These are phyloP conservation scores for Hyaloperonospora brassicae DNA, from an alignment of 352 stramenopile genomes.

Conservation along the genomic window DNA sequence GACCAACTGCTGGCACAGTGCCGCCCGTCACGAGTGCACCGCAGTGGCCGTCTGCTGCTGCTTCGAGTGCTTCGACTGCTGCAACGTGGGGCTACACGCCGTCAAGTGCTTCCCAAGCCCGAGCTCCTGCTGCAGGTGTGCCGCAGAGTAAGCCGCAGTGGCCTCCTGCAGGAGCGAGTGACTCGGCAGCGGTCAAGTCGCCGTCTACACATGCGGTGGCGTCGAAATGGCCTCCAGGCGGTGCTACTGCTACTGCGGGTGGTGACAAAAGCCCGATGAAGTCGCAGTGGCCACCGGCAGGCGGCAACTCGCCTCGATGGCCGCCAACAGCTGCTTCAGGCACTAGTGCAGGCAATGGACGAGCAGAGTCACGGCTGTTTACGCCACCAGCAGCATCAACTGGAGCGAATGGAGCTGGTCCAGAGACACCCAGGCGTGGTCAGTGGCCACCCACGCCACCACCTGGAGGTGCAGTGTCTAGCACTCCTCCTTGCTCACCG, in stretches of 20 bases:
- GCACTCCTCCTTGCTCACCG: slow-evolving; percentile 20
- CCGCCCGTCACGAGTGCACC: slow-evolving; percentile 17
- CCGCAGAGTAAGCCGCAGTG: slow-evolving; percentile 32
- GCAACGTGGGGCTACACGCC: slow-evolving; percentile 18
- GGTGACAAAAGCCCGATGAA: slow-evolving; percentile 22
- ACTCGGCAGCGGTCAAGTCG: slow-evolving; percentile 22
- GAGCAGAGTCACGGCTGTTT: too few relatives aligned
- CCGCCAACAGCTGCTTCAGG: too few relatives aligned
- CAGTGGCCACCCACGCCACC: slow-evolving; percentile 46
- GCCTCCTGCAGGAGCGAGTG: slow-evolving; percentile 30
- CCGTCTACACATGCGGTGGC: slow-evolving; percentile 30
- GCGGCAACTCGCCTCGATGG: not conserved
- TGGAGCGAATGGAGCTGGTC: not conserved
- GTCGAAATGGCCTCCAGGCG: slow-evolving; percentile 31
- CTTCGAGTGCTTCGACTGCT: slow-evolving; percentile 1
- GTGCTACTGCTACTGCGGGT: slow-evolving; percentile 11
- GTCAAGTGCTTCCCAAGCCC: slow-evolving; percentile 27
- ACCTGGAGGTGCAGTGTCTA: slow-evolving; percentile 11
- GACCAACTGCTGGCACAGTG: slow-evolving; percentile 6
- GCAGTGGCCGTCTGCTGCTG: slow-evolving; percentile 25
- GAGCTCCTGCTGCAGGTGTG: slow-evolving; percentile 13
- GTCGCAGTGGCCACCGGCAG: slow-evolving; percentile 31
- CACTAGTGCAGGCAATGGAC: too few relatives aligned
- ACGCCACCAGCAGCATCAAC: slow-evolving; percentile 7
- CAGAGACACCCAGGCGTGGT: slow-evolving; percentile 28